These are phyloP conservation scores for Phialophora chinensis DNA, from an alignment of 2,329 filamentous ascomycete species.

Conservation along the genomic window DNA sequence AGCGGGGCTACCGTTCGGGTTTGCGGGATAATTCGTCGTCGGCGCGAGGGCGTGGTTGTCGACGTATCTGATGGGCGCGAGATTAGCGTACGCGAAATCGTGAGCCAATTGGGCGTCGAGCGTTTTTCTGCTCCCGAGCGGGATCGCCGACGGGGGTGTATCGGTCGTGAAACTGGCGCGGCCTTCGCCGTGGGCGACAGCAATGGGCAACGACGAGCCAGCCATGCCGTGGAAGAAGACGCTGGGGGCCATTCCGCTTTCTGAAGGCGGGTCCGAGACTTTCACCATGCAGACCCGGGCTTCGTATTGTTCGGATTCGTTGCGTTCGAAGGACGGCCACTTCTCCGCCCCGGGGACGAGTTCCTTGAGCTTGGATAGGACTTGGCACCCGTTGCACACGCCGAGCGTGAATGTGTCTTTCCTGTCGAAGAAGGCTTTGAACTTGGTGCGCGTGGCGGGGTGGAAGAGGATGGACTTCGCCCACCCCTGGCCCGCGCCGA, in stretches of 20 bases:
- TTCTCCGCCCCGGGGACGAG: slow-evolving; percentile 80
- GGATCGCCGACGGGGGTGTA: slow-evolving; percentile 13
- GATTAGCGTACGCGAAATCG: slow-evolving; percentile 66
- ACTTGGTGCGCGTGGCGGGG: slow-evolving; percentile 74
- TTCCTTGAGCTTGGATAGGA: slow-evolving; percentile 80
- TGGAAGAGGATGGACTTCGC: slow-evolving; percentile 91
- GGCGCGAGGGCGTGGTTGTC: slow-evolving; percentile 75
- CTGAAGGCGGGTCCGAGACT: slow-evolving; percentile 67
- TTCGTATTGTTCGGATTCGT: slow-evolving; percentile 87
- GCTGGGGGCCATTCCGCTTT: slow-evolving; percentile 56
- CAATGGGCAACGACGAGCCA: slow-evolving; percentile 80
- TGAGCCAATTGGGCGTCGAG: slow-evolving; percentile 48
- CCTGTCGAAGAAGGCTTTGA: slow-evolving; percentile 83
- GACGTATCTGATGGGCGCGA: slow-evolving; percentile 81
- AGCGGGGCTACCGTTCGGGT: slow-evolving; percentile 82
- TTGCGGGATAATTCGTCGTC: slow-evolving; percentile 85
- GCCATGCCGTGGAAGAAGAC: slow-evolving; percentile 92
- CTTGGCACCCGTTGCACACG: slow-evolving; percentile 97
- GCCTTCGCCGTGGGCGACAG: slow-evolving; percentile 89
- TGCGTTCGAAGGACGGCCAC: slow-evolving; percentile 88
- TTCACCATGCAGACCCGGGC: slow-evolving; percentile 85
- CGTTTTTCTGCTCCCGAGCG: slow-evolving; percentile 38
- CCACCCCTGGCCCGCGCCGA: slow-evolving; percentile 97
- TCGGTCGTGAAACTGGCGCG: slow-evolving; percentile 69
- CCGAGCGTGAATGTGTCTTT: slow-evolving; percentile 90